A percentile compares a stretch with the other conserved stretches of the same genome.
These are phyloP conservation scores for Biscogniauxia marginata DNA, from an alignment of 2,329 filamentous ascomycete genomes.

Conservation along the genomic window DNA sequence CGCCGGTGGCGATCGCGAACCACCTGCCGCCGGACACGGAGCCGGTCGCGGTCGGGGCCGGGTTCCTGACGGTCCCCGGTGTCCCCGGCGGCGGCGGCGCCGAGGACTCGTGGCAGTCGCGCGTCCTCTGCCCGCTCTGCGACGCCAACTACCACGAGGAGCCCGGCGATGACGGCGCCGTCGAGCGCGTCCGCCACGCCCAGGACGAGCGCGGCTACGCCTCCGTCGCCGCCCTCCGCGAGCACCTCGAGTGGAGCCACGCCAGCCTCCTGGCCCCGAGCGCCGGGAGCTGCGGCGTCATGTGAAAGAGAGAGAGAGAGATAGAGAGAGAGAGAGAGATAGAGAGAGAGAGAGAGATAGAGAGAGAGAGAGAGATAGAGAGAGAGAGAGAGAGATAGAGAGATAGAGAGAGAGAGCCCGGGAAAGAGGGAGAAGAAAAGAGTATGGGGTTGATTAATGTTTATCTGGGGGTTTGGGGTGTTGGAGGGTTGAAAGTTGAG, in stretches of 20 bases:
- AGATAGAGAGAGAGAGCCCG: no score
- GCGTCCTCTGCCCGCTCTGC: constrained; percentile 55
- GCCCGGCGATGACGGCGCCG: constrained; percentile 51
- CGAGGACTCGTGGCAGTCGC: constrained; percentile 53
- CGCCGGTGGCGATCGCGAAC: constrained; percentile 57
- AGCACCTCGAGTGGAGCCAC: constrained; percentile 59
- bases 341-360: background rate
- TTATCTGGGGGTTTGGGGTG: no score
- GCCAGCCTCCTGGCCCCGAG: constrained; percentile 38
- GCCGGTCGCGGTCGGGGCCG: background rate
- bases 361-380: no score
- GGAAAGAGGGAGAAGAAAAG: no score
- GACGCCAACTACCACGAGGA: constrained; percentile 51
- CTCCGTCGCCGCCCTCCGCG: constrained; percentile 47
- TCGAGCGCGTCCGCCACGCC: constrained; percentile 47
- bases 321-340: background rate
- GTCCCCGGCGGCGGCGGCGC: background rate
- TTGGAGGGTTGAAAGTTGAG: no score
- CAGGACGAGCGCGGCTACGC: constrained; percentile 49
- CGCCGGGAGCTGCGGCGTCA: constrained; percentile 43
- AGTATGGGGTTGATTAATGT: no score
- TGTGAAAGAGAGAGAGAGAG: constrained; percentile 36
- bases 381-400: no score
- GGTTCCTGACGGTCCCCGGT: background rate
- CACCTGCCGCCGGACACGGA: constrained; percentile 48